phyloP scores from a whole-genome alignment of 139 green algal genomes.

The Micractinium sp. region DNA sequence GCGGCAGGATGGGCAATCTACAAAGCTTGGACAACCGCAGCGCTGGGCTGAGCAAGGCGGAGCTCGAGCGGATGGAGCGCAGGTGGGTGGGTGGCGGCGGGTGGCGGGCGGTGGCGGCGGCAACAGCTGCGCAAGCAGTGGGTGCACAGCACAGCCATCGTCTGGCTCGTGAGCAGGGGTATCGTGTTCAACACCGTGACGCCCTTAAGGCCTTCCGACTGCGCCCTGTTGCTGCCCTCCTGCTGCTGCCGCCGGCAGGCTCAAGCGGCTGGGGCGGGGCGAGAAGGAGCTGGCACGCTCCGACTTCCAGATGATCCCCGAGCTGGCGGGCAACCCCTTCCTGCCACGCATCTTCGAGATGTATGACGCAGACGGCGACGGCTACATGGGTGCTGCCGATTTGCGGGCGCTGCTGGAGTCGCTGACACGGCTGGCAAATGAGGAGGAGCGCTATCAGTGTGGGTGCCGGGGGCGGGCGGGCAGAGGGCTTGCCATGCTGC shows the following conservation, averaged over 20 bases:
- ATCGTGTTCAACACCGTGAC: not conserved
- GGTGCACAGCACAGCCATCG: no score
- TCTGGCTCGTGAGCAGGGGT: no score
- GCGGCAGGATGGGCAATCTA: conserved; percentile 45
- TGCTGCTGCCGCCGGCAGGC: conserved; percentile 2
- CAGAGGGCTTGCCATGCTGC: not conserved
- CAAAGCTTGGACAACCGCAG: conserved; percentile 24
- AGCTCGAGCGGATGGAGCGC: conserved; percentile 52
- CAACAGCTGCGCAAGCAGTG: no score
- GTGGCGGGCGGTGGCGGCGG: not conserved
- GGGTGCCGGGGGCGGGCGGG: not conserved
- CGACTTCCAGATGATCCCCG: conserved; percentile 49
- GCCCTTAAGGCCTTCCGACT: no score
- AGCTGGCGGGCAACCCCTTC: conserved; percentile 57
- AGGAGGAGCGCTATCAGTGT: conserved; percentile 39
- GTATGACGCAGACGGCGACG: conserved; percentile 48
- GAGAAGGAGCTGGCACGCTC: conserved; percentile 38
- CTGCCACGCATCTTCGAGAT: conserved; percentile 54
- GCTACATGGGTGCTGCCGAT: conserved; percentile 34
- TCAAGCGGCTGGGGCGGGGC: conserved; percentile 43
- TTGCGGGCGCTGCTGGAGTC: conserved; percentile 37
- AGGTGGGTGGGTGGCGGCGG: conserved; percentile 22
- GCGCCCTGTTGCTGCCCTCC: not conserved
- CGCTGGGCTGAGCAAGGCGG: conserved; percentile 35
- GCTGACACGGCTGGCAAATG: conserved; percentile 21